Base-by-base conservation (phyloP, 2,329 filamentous ascomycete species). In the Elsinoe australis region DNA sequence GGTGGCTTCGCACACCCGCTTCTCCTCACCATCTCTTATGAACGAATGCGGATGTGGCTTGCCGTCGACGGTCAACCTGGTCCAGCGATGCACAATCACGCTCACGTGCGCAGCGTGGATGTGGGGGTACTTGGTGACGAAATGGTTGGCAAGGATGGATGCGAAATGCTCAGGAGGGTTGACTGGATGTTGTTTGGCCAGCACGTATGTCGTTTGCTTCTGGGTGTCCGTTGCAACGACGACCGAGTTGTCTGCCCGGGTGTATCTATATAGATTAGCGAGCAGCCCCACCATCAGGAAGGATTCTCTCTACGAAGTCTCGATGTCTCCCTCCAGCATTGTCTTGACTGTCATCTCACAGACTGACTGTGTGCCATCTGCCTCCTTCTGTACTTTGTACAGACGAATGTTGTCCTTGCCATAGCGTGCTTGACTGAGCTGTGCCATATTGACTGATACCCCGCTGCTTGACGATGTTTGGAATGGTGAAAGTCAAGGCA, bases 321-420 rank as follows among this genome's bases (percentile, higher is more conserved):
- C 86, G 59, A 98, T 95, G 51, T 88, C 85, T 58, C 92, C 92
- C 72, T 96, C 88, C 22, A 98, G 79, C 45, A 96, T 76, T 54
- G 88, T 87, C 70, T 86, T 86, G 58, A 98, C 85, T 32, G 88
- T 95, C 83, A 95, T 94, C 70, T 98, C 92, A 33, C 84, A 85
- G 57, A 96, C 86, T 5, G 82, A 85, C 68, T 98, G 90, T 17
- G 80, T 73, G 14, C 85, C 83, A 60, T 80, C 73, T 63, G 80
- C 73, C 66, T 96, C 81, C 59, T 80, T 81, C 62, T 94, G 76
- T 61, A 95, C 88, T 70, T 98, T 98, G 80, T 85, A 94, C 60
- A 98, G 80, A 62, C 92, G 89, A 76, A 98, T 84, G 72, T 98
- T 96, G 79, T 96, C 92, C 80, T 98, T 90, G 71, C 85, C 85